Conservation (phyloP, 192 early-diverging fungal species). For the Podila minutissima region DNA sequence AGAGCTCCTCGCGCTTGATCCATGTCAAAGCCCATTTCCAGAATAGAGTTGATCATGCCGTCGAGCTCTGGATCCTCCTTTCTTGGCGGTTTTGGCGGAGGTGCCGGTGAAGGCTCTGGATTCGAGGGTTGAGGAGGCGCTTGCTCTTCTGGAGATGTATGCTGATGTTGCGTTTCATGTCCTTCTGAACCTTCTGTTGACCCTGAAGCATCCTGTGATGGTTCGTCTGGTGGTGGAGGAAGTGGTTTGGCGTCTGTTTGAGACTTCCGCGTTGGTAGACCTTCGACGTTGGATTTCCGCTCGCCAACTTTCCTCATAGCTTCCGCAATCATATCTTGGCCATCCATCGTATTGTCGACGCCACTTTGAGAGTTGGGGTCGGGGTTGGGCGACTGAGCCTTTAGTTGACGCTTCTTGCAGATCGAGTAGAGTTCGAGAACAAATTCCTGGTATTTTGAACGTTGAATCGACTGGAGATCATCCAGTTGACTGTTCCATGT, state of each 20-base stretch:
- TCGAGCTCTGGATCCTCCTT: slow-evolving; percentile 47
- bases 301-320: slow-evolving; percentile 51
- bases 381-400: background rate
- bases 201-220: background rate
- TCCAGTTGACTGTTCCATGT: slow-evolving; percentile 62
- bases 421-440: slow-evolving; percentile 63
- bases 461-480: slow-evolving; percentile 57
- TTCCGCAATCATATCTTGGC: slow-evolving; percentile 63
- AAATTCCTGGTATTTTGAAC: slow-evolving; percentile 65
- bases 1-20: slow-evolving; percentile 72
- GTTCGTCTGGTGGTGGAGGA: background rate
- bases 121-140: background rate
- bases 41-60: slow-evolving; percentile 57
- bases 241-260: slow-evolving; percentile 9
- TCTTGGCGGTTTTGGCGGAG: slow-evolving; percentile 3
- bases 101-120: background rate
- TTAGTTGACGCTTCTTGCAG: slow-evolving; percentile 48
- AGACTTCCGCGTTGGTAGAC: background rate
- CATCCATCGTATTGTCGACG: slow-evolving; percentile 40
- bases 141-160: background rate
- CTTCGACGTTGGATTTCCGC: slow-evolving; percentile 18
- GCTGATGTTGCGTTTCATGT: background rate
- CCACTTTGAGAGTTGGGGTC: background rate
- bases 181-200: background rate
- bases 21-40: slow-evolving; percentile 75